Base-by-base conservation (phyloP, 2,329 filamentous ascomycete genomes). In the Diaporthe eres region DNA sequence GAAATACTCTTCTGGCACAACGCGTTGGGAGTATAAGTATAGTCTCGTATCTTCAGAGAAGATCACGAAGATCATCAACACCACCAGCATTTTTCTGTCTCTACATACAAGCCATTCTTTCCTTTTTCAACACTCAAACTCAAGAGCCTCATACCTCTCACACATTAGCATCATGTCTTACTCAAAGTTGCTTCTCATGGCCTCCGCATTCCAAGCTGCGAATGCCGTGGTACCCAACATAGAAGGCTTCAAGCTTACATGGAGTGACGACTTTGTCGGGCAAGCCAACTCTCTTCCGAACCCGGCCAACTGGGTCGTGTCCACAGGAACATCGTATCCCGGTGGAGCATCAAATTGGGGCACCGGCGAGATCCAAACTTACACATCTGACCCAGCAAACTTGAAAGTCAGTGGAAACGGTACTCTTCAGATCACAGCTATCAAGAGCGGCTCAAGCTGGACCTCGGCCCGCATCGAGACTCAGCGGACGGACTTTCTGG, bases 251-350 rank as follows among this genome's bases (percentile, higher is more conserved):
- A 55, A 70, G 39, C 4, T 70, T 47, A 70, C 65, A 15, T 70
- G 65, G 65, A 70, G 65, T 53, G 65, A 70, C 15, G 65, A 70
- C 17, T 70, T 70, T 25, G 49, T 70, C 1, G 65, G 65, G 9
- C 49, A 70, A 39, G 49, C 65, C 34, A 70, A 70, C 49, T 70
- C 65, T 51, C 65, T 70, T 31, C 65, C 65, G 4, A 70, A 70
- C 34, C 49, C 65, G 28, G 7, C 49, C 31, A 70, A 70, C 49
- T 70, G 65, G 65, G 1, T 70, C n/a, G 49, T 70, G 34, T 42
- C 47, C 49, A 70, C 49, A 12, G 65, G 65, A 13, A 70, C 65
- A 5, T 70, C 65, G 2, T 70, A 70, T n/a, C 65, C 65, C 0
- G 65, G 65, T 22, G 65, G 65, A 7, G 65, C 65, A 2, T 42